These are phyloP conservation scores for Sclerotiophoma versabilis DNA, from an alignment of 2,329 filamentous ascomycete species.

Conservation along the genomic window DNA sequence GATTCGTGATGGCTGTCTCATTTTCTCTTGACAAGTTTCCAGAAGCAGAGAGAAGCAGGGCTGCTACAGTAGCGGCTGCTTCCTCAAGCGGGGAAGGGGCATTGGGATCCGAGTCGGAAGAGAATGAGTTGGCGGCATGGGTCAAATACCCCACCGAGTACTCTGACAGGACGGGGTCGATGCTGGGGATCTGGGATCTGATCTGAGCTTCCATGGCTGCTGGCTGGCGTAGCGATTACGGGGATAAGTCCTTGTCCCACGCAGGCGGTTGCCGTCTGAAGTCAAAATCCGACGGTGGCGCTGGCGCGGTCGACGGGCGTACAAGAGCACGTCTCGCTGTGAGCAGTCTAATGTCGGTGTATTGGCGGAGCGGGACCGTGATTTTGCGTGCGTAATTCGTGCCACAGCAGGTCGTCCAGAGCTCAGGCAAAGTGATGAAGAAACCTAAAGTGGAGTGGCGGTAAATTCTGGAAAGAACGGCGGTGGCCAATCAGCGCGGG, in stretches of 20 bases:
- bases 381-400: constrained; percentile 28
- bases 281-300: constrained; percentile 27
- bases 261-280: constrained; percentile 18
- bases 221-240: constrained; percentile 25
- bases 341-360: constrained; percentile 15
- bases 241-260: constrained; percentile 28
- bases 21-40: constrained; percentile 76
- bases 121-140: constrained; percentile 87
- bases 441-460: constrained; percentile 29
- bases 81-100: constrained; percentile 80
- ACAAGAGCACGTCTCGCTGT: constrained; percentile 24
- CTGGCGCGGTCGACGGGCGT: constrained; percentile 23
- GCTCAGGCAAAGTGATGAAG: constrained; percentile 29
- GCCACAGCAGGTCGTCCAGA: constrained; percentile 29
- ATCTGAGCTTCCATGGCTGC: constrained; percentile 84
- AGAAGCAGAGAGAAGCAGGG: constrained; percentile 90
- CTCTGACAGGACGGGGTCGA: constrained; percentile 87
- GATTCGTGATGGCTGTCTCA: constrained; percentile 77
- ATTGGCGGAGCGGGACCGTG: constrained; percentile 28
- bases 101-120: constrained; percentile 72
- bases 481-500: constrained; percentile 30
- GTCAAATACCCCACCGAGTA: constrained; percentile 94
- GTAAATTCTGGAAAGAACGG: constrained; percentile 23
- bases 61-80: constrained; percentile 83
- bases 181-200: constrained; percentile 80